Base-by-base conservation (phyloP, 164 flowering plant species). In the Aristolochia fimbriata region DNA sequence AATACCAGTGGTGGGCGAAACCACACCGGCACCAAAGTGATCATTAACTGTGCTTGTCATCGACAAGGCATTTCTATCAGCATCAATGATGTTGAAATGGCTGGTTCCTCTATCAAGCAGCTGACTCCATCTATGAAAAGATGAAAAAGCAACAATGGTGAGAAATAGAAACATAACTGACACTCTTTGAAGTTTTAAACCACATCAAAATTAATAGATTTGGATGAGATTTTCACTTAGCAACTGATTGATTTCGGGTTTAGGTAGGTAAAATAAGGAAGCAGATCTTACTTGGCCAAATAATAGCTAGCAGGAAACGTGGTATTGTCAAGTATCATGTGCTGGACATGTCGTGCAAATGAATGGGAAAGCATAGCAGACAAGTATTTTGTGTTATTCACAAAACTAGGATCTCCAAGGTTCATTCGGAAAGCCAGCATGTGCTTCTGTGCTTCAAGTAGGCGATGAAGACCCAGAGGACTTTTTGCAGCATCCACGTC, bases 61-160 rank as follows among this genome's bases (percentile, higher is more conserved):
- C 7, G 97, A 88, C n/a, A 93, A 85, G 5, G 96, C 96, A 70
- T 93, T 93, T 58, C 99, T 65, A 31, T 88, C 91, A 17, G 79
- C 72, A 71, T 93, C 99, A 0, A 90, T 97, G 15, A 93, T 71
- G 70, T 91, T 88, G 60, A 90, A 80, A 66, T 93, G 97, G 69
- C 96, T 90, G 3, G 99, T 93, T 50, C 99, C 99, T 59, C 84
- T 85, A 60, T 93, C 99, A 55, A 59, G 58, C 12, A 93, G 82
- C 71, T 88, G 95, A 69, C 83, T 81, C 91, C 92, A 93, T 73
- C 96, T 90, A 70, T 45, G 53, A 58, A 46, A 56, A 21, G 31
- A 50, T 41, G 17, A 5, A 55, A 4, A 20, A 19, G 21, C 11
- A 37, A 27, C 30, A 37, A 37, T 37, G 43, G 43, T 7, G 12